These are phyloP conservation scores for Yarrowia alimentaria DNA, from an alignment of 805 yeast genomes.

Conservation along the genomic window DNA sequence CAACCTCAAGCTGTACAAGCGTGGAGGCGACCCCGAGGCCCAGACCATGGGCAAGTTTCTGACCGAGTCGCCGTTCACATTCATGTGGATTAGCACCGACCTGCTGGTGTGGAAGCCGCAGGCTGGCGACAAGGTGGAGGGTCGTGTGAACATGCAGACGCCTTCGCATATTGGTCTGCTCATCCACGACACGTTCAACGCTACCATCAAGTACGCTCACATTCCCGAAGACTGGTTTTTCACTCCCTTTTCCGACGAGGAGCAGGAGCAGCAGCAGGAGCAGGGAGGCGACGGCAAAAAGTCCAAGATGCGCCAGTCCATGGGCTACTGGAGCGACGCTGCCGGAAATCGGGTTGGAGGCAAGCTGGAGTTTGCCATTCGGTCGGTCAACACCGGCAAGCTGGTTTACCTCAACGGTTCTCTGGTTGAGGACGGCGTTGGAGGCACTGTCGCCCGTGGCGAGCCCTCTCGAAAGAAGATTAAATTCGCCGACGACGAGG, in stretches of 20 bases:
- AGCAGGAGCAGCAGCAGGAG: conserved; percentile 29
- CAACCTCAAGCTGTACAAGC: conserved; percentile 51
- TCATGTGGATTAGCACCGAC: conserved; percentile 81
- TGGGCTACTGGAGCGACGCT: conserved; percentile 87
- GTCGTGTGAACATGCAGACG: conserved; percentile 85
- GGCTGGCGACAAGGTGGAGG: conserved; percentile 83
- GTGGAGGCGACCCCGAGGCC: conserved; percentile 38
- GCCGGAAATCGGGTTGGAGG: conserved; percentile 76
- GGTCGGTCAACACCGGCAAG: conserved; percentile 61
- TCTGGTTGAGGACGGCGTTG: conserved; percentile 57
- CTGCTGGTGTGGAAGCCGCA: conserved; percentile 87
- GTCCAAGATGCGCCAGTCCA: conserved; percentile 47
- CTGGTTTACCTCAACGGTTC: conserved; percentile 90
- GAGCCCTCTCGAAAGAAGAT: conserved; percentile 69
- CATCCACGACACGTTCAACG: conserved; percentile 91
- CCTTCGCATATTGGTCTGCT: conserved; percentile 92
- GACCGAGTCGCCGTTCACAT: conserved; percentile 82
- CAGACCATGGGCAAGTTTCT: conserved; percentile 61
- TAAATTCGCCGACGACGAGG: conserved; percentile 14
- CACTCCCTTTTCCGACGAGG: conserved; percentile 41
- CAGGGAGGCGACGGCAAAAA: conserved; percentile 29
- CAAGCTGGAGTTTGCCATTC: conserved; percentile 71
- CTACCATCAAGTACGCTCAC: conserved; percentile 77
- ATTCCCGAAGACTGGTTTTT: conserved; percentile 89
- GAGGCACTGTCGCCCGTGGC: conserved; percentile 63